These are phyloP conservation scores for Penicillium sp. DNA, from an alignment of 2,329 filamentous ascomycete genomes.

Conservation along the genomic window DNA sequence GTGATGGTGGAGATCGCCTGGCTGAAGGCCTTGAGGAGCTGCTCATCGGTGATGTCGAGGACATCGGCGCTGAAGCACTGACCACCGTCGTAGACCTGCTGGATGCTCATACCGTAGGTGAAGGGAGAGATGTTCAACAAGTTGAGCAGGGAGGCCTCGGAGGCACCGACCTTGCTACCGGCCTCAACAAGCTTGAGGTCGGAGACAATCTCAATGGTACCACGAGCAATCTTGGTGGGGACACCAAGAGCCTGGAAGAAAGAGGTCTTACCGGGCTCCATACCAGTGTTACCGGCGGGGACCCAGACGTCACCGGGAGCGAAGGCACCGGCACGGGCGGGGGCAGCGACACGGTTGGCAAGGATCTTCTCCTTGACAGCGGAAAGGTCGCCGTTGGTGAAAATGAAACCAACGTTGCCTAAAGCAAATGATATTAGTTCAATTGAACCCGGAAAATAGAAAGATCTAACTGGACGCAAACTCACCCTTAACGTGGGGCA, in stretches of 20 bases:
- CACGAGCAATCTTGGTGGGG: constrained; percentile 99
- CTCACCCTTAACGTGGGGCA: constrained; percentile 82
- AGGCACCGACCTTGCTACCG: constrained; percentile 91
- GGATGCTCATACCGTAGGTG: constrained; percentile 96
- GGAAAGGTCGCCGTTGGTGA: constrained; percentile 98
- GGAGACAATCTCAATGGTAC: constrained; percentile 99
- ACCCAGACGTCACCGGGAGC: constrained; percentile 92
- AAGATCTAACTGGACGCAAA: constrained; percentile 1
- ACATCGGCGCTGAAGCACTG: constrained; percentile 84
- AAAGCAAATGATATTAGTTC: constrained; percentile 5
- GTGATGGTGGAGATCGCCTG: constrained; percentile 83
- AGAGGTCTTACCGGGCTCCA: constrained; percentile 99
- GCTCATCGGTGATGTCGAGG: constrained; percentile 90
- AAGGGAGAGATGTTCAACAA: constrained; percentile 99
- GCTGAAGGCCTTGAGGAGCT: constrained; percentile 82
- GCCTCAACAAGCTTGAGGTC: constrained; percentile 98
- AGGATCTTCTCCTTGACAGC: constrained; percentile 89
- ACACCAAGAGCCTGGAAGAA: constrained; percentile 99
- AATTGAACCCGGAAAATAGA: not conserved
- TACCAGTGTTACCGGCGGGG: constrained; percentile 98
- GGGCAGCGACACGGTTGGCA: constrained; percentile 93
- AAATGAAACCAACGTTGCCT: constrained; percentile 98
- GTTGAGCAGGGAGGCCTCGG: constrained; percentile 98
- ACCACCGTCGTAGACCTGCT: constrained; percentile 96
- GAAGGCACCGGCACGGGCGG: constrained; percentile 94